Evolutionary conservation across 768 basidiomycete species (phyloP).

Genomic region (Postia placenta): DNA sequence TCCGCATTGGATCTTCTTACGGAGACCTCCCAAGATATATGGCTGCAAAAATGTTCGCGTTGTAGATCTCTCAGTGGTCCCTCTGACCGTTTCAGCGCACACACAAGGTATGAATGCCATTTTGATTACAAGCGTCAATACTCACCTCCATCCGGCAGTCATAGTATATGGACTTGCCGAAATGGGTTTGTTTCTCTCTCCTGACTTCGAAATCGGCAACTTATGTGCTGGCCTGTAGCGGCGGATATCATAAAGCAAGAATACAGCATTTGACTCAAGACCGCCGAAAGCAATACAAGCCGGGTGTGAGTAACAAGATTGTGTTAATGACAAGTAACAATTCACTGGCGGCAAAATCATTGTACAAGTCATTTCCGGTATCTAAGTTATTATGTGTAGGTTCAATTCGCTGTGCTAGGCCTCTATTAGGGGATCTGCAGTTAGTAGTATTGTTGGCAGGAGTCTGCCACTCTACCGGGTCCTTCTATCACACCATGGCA

Average conservation of each 20-base stretch:
- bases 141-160: constrained; percentile 7
- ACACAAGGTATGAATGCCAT: constrained; percentile 18
- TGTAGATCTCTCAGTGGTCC: constrained; percentile 38
- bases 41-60: constrained; percentile 43
- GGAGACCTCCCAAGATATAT: constrained; percentile 18
- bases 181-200: constrained; percentile 16
- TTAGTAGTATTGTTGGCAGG: no score
- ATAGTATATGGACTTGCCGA: constrained; percentile 23
- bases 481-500: no score
- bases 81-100: constrained; percentile 33
- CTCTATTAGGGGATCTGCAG: no score
- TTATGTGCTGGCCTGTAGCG: constrained; percentile 7
- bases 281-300: no score
- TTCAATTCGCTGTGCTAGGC: no score
- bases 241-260: constrained; percentile 24
- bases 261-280: constrained; percentile 4
- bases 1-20: no score
- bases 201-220: not conserved
- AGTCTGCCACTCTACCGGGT: no score
- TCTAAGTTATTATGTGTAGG: no score
- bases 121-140: not conserved
- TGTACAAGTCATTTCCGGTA: no score
- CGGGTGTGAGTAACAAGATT: no score
- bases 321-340: no score
- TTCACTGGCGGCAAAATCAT: no score